A percentile compares a stretch with the other conserved stretches of the same genome.
phyloP scores from a whole-genome alignment of 805 yeast species.

The Suhomyces faveliae region DNA sequence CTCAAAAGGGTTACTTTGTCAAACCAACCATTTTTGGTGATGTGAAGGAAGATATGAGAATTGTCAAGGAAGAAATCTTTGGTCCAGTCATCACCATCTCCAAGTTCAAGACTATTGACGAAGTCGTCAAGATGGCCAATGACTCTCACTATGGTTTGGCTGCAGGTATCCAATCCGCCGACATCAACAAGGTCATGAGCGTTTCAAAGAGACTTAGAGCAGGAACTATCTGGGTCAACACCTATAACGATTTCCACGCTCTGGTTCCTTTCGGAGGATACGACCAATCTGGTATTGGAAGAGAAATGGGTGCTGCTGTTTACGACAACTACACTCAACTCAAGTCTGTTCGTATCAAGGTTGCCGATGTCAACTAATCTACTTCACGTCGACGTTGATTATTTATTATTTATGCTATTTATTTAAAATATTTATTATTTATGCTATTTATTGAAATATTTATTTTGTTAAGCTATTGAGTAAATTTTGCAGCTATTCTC shows the following conservation, averaged over 20 bases:
- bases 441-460: no score
- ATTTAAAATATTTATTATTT: no score
- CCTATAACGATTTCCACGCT: slow-evolving; percentile 41
- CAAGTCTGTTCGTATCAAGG: slow-evolving; percentile 31
- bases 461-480: no score
- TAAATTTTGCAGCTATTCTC: no score
- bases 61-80: slow-evolving; percentile 78
- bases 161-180: slow-evolving; percentile 72
- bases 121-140: slow-evolving; percentile 68
- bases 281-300: slow-evolving; percentile 38
- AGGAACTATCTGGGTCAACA: slow-evolving; percentile 48
- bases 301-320: slow-evolving; percentile 34
- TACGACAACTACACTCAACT: slow-evolving; percentile 30
- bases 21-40: slow-evolving; percentile 76
- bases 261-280: slow-evolving; percentile 43
- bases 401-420: no score
- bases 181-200: slow-evolving; percentile 61
- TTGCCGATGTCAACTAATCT: slow-evolving; percentile 9
- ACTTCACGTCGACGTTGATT: no score
- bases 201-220: slow-evolving; percentile 51
- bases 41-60: slow-evolving; percentile 60
- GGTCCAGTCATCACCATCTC: slow-evolving; percentile 80
- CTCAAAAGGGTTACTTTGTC: slow-evolving; percentile 61
- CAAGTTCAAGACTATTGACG: slow-evolving; percentile 63
- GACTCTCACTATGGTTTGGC: slow-evolving; percentile 76